Evolutionary conservation across 495 filamentous ascomycete species (phyloP).

Genomic region (Ramalina intermedia): DNA sequence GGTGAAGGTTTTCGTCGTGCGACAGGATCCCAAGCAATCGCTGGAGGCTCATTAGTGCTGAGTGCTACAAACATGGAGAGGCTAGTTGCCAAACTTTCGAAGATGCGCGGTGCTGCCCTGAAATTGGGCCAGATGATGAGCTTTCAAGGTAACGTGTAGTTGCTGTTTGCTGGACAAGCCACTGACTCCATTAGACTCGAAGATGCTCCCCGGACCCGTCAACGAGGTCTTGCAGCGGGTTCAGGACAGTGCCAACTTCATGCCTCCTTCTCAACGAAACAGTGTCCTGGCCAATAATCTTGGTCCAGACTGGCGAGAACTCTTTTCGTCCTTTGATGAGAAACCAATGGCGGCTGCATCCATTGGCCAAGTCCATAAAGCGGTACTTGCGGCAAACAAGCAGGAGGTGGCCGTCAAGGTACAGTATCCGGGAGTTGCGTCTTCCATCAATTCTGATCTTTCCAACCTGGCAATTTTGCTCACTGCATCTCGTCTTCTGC

Average conservation of each 20-base stretch:
- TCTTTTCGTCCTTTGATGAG: constrained; percentile 77
- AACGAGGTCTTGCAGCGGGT: constrained; percentile 82
- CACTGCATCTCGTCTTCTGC: constrained; percentile 75
- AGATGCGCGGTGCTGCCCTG: constrained; percentile 95
- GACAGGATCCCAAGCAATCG: constrained; percentile 37
- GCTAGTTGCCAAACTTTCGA: constrained; percentile 78
- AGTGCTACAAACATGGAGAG: constrained; percentile 82
- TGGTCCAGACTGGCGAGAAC: constrained; percentile 68
- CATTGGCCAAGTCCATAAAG: constrained; percentile 90
- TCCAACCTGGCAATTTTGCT: constrained; percentile 84
- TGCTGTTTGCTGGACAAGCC: constrained; percentile 2
- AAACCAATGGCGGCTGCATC: constrained; percentile 92
- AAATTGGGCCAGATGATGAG: constrained; percentile 96
- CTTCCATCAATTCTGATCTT: constrained; percentile 88
- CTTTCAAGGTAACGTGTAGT: constrained; percentile 53
- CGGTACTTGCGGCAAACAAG: constrained; percentile 59
- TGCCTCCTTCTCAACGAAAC: constrained; percentile 85
- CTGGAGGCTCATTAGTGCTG: constrained; percentile 67
- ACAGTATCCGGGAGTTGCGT: constrained; percentile 93
- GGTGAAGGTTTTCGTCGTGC: constrained; percentile 67
- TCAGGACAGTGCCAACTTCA: constrained; percentile 94
- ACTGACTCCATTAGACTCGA: constrained; percentile 46
- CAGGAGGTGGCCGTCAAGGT: constrained; percentile 83
- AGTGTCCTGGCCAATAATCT: constrained; percentile 65
- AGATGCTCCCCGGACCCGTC: constrained; percentile 78